A percentile compares a stretch with the other conserved stretches of the same genome.
These are phyloP conservation scores for Colletotrichum neosansevieriae DNA, from an alignment of 2,329 filamentous ascomycete genomes.

Conservation along the genomic window DNA sequence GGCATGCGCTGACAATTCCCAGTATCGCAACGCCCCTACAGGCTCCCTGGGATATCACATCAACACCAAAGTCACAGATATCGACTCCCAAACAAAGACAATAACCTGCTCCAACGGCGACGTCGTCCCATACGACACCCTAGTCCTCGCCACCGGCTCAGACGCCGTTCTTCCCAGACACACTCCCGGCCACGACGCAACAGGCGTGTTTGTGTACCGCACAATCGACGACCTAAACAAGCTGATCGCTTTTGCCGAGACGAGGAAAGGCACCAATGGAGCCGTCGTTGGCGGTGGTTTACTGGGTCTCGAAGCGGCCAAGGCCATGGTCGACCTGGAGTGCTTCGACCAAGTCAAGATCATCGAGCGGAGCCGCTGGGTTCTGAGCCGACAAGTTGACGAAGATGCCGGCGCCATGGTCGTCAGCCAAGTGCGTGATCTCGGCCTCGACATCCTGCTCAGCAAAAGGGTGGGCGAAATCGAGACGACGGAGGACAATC, in stretches of 20 bases:
- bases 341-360: conserved; percentile 80
- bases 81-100: conserved; percentile 72
- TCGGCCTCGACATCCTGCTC: conserved; percentile 86
- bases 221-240: conserved; percentile 85
- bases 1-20: conserved; percentile 13
- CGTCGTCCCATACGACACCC: conserved; percentile 79
- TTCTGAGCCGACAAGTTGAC: conserved; percentile 85
- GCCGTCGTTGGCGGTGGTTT: conserved; percentile 87
- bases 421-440: conserved; percentile 80
- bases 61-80: conserved; percentile 76
- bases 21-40: conserved; percentile 76
- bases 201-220: conserved; percentile 89
- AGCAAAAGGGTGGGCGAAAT: conserved; percentile 80
- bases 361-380: conserved; percentile 86
- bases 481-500: conserved; percentile 74
- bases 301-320: conserved; percentile 88
- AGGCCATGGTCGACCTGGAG: conserved; percentile 89
- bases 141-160: conserved; percentile 88
- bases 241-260: conserved; percentile 79
- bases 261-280: conserved; percentile 75
- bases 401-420: conserved; percentile 84
- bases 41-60: conserved; percentile 80
- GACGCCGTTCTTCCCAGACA: conserved; percentile 79
- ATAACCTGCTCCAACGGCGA: conserved; percentile 79
- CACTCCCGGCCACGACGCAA: conserved; percentile 82